Evolutionary conservation across 352 stramenopile genomes (phyloP).

Genomic region (Globisporangium nunn): DNA sequence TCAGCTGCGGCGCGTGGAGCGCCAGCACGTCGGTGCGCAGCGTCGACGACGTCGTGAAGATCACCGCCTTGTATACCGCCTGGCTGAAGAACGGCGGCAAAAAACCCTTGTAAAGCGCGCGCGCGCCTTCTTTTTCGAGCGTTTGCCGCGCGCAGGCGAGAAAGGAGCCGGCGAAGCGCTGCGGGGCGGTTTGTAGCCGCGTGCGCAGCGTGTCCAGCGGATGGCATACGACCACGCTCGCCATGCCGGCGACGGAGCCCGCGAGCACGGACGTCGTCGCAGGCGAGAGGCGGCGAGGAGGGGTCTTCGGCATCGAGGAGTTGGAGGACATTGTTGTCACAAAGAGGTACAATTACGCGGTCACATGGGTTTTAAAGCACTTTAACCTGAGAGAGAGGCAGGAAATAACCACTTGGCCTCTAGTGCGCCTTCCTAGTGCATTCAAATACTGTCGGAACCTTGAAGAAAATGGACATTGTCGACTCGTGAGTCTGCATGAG

Average conservation of each 20-base stretch:
- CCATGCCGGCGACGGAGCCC: conserved; percentile 78
- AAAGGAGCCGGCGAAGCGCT: conserved; percentile 44
- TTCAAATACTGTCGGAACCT: too few relatives aligned
- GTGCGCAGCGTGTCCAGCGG: conserved; percentile 85
- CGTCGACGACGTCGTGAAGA: conserved; percentile 70
- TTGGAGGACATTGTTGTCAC: too few relatives aligned
- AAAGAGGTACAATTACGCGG: too few relatives aligned
- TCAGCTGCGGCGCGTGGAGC: conserved; percentile 23
- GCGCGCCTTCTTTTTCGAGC: conserved; percentile 47
- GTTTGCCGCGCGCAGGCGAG: conserved; percentile 59
- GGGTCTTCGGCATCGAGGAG: too few relatives aligned
- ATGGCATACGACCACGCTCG: conserved; percentile 75
- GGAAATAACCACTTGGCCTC: too few relatives aligned
- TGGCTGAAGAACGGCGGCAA: conserved; percentile 84
- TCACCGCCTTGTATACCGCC: conserved; percentile 85
- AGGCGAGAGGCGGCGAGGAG: conserved; percentile 25
- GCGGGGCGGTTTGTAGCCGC: conserved; percentile 68
- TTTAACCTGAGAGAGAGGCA: too few relatives aligned
- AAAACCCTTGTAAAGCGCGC: conserved; percentile 80
- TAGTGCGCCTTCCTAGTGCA: too few relatives aligned
- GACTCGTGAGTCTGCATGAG: too few relatives aligned
- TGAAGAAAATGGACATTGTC: too few relatives aligned
- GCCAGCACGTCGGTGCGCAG: conserved; percentile 46
- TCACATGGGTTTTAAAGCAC: too few relatives aligned
- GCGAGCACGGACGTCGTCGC: conserved; percentile 65